Evolutionary conservation across 2,329 filamentous ascomycete species (phyloP), one percentile per base, ranked within the genome.

Genomic region (Balansia obtecta): DNA sequence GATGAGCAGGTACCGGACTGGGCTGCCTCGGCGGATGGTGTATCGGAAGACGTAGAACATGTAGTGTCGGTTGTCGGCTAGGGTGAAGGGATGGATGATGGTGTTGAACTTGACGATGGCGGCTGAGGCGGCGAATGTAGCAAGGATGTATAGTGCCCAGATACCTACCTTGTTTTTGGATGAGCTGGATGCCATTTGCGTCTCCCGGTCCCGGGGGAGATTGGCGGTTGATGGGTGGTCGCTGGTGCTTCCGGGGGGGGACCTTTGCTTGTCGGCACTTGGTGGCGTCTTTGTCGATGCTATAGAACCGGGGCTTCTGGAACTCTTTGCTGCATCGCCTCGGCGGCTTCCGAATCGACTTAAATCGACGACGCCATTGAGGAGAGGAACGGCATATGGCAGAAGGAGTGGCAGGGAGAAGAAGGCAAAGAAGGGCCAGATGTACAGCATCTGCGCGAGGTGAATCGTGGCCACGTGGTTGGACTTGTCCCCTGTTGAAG

Each of bases 51-150:
- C 73, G 69, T 98, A 98, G 67, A 98, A 98, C 65, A 95, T 85
- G 70, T 95, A 98, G 65, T 98, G 93, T 2, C 93, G 77, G 66
- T 98, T 98, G 66, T 98, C 93, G 34, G 93, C 93, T 1, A 97
- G 77, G 0, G 90, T 95, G 64, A 97, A 98, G 0, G 93, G 91
- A 62, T 98, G 93, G 42, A 97, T 79, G 55, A 95, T 85, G 34
- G 93, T 98, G 73, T 96, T 97, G 74, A 79, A 85, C 54, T 80
- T 78, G 22, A 96, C 81, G 18, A 81, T 64, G 12, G 63, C 57
- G 2, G 70, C 44, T 0, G 74, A 72, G 8, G 67, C 50, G 7
- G 61, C 50, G 0, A 73, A 45, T 2, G 69, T 68, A 1, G 56
- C 55, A 8, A 64, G 32, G 4, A 72, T 43, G 39, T 71, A 68